Conservation (phyloP, 1,284 basidiomycete species). For the Cerrena zonata region DNA sequence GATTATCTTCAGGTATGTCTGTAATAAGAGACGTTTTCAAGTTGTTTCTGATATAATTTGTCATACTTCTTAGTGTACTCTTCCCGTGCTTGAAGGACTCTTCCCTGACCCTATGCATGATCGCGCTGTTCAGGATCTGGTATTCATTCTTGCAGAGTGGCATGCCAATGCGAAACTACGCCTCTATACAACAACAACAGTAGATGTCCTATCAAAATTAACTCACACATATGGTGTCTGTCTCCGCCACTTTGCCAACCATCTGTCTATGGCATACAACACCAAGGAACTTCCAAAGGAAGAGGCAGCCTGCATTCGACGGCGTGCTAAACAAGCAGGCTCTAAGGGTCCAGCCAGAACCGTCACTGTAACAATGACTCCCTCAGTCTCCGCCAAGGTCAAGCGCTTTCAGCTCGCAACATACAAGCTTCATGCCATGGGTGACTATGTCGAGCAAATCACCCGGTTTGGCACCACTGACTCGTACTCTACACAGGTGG, state of each 20-base stretch:
- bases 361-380: no score
- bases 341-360: no score
- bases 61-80: constrained; percentile 25
- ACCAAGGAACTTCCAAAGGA: no score
- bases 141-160: constrained; percentile 18
- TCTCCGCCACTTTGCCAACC: no score
- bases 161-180: constrained; percentile 22
- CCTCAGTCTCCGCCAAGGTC: no score
- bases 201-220: no score
- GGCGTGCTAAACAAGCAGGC: no score
- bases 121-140: constrained; percentile 11
- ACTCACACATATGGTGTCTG: no score
- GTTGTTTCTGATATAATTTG: no score
- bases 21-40: not conserved
- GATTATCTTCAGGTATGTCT: constrained; percentile 5
- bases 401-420: constrained; percentile 16
- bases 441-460: constrained; percentile 17
- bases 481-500: constrained; percentile 20
- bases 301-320: no score
- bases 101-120: constrained; percentile 23
- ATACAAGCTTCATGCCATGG: constrained; percentile 20
- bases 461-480: constrained; percentile 20
- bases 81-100: constrained; percentile 31
- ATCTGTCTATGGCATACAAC: no score
- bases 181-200: constrained; percentile 20